Evolutionary conservation across 352 stramenopile species (phyloP), one percentile per base, ranked within the genome.

Genomic region (Phytophthora pisi): DNA sequence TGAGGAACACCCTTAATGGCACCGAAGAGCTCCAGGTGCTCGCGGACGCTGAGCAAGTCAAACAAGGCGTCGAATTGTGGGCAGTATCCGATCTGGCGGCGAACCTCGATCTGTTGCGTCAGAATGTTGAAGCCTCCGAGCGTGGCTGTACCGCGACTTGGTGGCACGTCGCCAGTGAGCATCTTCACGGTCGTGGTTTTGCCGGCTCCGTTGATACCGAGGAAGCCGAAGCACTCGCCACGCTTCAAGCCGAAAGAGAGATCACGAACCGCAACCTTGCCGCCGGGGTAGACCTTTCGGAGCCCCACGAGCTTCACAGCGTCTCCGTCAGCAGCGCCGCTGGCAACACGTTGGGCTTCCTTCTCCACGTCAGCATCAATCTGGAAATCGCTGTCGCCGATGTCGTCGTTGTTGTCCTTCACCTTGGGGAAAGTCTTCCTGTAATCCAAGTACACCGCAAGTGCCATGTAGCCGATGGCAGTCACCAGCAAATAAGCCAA

Each of bases 141-240:
- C 4, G 76, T 82, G 1, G 69, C 84, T 0, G 58, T 60, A 2
- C 84, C 84, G 11, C 63, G 67, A 2, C 55, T 88, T 0, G 82
- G 79, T 13, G 83, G 38, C 2, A 93, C 77, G 45, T 98, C 86
- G n/a, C 90, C 90, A 2, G 87, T 97, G 13, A 99, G 68, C 78
- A 98, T 97, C 50, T 96, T 97, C 75, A 98, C 95, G 15, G 94
- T 97, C 10, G 95, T 98, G 0, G 92, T 97, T 68, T 99, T 98
- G 36, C 95, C 95, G 2, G 84, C 96, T n/a, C 94, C 93, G 66
- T 98, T 98, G 61, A 98, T 95, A 28, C 95, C 95, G 1, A 98
- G 76, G 57, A 97, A 93, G 2, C 95, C 95, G 62, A 98, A 98
- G 57, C 92, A 97, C 49, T 98, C 89, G 23, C 95, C 92, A 7